phyloP scores from a whole-genome alignment of 805 yeast genomes.

The Torulaspora delbrueckii region DNA sequence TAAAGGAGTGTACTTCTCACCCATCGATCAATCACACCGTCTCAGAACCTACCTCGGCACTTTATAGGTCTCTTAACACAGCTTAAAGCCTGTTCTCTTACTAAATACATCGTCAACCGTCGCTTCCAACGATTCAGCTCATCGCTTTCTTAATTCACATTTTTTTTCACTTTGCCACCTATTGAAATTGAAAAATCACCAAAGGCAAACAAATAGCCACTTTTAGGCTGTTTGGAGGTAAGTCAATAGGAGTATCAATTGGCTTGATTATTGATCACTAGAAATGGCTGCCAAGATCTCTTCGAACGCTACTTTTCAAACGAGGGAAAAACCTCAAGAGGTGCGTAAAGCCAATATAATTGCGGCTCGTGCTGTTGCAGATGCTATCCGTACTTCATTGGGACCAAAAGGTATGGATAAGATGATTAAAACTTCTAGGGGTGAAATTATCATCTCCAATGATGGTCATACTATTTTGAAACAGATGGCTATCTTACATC shows the following conservation, averaged over 20 bases:
- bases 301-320: conserved; percentile 83
- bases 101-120: neutral
- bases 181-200: neutral
- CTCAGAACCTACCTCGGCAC: neutral
- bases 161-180: conserved; percentile 10
- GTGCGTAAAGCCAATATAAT: conserved; percentile 83
- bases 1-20: conserved; percentile 19
- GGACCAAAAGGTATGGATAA: conserved; percentile 99
- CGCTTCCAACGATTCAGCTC: conserved; percentile 8
- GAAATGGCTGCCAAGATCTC: conserved; percentile 37
- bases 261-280: neutral
- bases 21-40: conserved; percentile 1
- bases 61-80: neutral
- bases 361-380: conserved; percentile 93
- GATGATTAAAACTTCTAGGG: conserved; percentile 91
- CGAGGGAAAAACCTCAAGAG: conserved; percentile 92
- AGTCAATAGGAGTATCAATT: neutral
- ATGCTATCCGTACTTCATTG: conserved; percentile 88
- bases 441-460: conserved; percentile 90
- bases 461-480: conserved; percentile 96
- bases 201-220: neutral
- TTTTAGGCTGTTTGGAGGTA: neutral
- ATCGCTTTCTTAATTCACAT: conserved; percentile 2
- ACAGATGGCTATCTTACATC: conserved; percentile 98
- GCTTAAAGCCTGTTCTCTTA: neutral